Percentiles rank a stretch among this genome's conserved stretches.
Conservation (phyloP, 2,329 filamentous ascomycete species). For the Colletotrichum lindemuthianum region DNA sequence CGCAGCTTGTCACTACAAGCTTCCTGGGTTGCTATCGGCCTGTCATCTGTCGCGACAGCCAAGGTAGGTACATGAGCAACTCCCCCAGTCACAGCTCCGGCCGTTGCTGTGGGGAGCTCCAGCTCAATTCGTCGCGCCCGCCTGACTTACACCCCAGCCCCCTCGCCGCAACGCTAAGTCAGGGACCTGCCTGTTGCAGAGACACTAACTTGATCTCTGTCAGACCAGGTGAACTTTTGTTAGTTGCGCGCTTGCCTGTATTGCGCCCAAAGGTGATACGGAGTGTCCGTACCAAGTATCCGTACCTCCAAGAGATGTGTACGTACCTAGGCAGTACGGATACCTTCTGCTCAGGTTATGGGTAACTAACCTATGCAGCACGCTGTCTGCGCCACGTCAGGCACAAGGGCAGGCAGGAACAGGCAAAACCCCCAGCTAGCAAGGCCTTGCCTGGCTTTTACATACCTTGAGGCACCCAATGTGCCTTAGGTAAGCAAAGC, state of each 20-base stretch:
- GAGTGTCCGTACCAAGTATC: not conserved
- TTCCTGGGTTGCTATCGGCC: not conserved
- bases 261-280: not conserved
- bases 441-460: conserved; percentile 12
- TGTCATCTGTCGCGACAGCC: not conserved
- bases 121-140: conserved; percentile 16
- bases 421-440: not conserved
- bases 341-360: too few species aligned
- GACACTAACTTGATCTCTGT: not conserved
- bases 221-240: not conserved
- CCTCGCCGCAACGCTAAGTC: conserved; percentile 21
- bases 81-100: conserved; percentile 4
- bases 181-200: conserved; percentile 35
- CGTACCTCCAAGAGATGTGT: too few species aligned
- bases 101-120: conserved; percentile 34
- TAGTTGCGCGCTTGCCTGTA: conserved; percentile 16
- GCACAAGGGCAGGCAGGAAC: conserved; percentile 9
- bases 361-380: too few species aligned
- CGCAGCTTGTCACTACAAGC: conserved; percentile 9
- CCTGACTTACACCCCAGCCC: conserved; percentile 6
- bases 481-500: too few species aligned
- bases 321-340: too few species aligned
- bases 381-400: conserved; percentile 32
- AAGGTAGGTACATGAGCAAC: not conserved
- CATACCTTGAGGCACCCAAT: not conserved